These are phyloP conservation scores for Macrotyloma uniflorum DNA, from an alignment of 306 rosid genomes.

Conservation along the genomic window DNA sequence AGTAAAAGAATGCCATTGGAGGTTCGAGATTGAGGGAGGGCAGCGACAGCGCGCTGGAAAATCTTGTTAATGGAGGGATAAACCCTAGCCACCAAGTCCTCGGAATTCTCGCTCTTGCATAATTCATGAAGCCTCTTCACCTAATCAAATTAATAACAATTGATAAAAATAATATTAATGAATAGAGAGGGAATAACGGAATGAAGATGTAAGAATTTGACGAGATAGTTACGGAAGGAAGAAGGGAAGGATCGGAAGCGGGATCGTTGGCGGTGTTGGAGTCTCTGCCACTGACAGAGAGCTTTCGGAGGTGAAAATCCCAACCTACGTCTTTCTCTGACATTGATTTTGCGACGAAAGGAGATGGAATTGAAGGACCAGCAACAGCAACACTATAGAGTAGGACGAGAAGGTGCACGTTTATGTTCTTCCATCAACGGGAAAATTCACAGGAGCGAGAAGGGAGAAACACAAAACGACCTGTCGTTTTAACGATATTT, in stretches of 20 bases:
- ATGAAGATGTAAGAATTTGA: background rate
- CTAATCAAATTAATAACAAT: constrained; percentile 40
- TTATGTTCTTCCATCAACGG: background rate
- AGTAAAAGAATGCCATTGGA: constrained; percentile 88
- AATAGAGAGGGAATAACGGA: background rate
- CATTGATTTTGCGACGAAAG: constrained; percentile 38
- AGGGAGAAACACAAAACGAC: no score
- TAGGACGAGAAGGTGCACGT: background rate
- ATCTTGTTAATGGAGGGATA: constrained; percentile 82
- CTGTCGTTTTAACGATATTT: no score
- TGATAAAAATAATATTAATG: background rate
- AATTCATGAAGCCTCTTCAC: constrained; percentile 76
- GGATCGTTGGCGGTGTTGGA: constrained; percentile 79
- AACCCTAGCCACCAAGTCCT: constrained; percentile 86
- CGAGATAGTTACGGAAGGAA: constrained; percentile 62
- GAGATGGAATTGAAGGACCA: constrained; percentile 6
- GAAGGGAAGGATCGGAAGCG: constrained; percentile 81
- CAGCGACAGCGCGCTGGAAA: constrained; percentile 84
- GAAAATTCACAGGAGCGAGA: background rate
- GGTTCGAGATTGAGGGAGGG: constrained; percentile 79
- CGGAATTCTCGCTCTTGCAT: constrained; percentile 75
- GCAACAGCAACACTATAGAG: background rate
- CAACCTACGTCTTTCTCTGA: constrained; percentile 56
- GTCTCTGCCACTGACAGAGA: constrained; percentile 75
- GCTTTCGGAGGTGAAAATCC: constrained; percentile 80